A percentile compares a stretch with the other conserved stretches of the same genome.
These are phyloP conservation scores for Calonectria pteridis DNA, from an alignment of 2,329 filamentous ascomycete genomes.

Conservation along the genomic window DNA sequence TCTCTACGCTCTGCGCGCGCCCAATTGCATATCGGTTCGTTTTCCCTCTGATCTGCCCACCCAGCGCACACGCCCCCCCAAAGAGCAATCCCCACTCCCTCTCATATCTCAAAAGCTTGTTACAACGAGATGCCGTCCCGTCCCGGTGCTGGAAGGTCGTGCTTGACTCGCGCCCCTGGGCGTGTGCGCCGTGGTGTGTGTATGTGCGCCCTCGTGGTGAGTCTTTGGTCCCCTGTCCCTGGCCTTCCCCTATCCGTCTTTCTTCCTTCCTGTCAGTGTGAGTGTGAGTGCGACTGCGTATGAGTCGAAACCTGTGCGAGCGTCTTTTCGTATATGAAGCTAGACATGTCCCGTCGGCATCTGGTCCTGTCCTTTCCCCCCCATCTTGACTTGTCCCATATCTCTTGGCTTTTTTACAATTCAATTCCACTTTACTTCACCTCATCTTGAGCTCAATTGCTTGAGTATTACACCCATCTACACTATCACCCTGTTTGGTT, in stretches of 20 bases:
- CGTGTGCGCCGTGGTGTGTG: not conserved
- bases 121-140: conserved; percentile 32
- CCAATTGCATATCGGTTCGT: not conserved
- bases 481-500: not conserved
- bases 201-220: not conserved
- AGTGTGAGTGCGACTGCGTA: not conserved
- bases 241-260: not conserved
- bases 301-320: conserved; percentile 4
- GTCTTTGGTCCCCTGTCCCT: conserved; percentile 7
- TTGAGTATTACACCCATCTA: conserved; percentile 2
- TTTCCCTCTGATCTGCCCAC: not conserved
- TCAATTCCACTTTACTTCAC: conserved; percentile 5
- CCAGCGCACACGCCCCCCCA: not conserved
- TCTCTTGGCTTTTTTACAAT: conserved; percentile 19
- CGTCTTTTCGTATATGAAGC: conserved; percentile 35
- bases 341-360: conserved; percentile 17
- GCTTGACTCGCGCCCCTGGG: conserved; percentile 22
- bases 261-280: not conserved
- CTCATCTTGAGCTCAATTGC: not conserved
- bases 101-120: conserved; percentile 10
- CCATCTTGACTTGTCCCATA: conserved; percentile 18
- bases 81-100: not conserved
- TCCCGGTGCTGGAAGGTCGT: conserved; percentile 34
- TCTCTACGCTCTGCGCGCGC: not conserved
- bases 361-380: not conserved